These are phyloP conservation scores for Mayamaea pseudoterrestris DNA, from an alignment of 108 stramenopile genomes.

Conservation along the genomic window DNA sequence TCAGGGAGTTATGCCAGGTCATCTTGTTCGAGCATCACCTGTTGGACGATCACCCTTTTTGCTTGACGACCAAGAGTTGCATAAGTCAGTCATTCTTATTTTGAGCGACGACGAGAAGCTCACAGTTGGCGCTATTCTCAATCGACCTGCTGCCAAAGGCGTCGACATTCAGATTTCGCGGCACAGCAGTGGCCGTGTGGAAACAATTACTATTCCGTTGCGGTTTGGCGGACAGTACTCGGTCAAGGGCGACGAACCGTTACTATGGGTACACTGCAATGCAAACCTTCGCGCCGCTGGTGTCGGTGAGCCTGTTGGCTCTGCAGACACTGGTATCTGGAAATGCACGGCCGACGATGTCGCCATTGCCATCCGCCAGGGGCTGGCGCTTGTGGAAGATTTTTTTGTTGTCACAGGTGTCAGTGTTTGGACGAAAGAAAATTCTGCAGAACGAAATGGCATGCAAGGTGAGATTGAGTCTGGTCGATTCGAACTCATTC, in stretches of 20 bases:
- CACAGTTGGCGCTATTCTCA: slow-evolving; percentile 54
- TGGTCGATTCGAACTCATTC: slow-evolving; percentile 52
- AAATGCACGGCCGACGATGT: slow-evolving; percentile 57
- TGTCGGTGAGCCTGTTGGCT: slow-evolving; percentile 34
- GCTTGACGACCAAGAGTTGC: slow-evolving; percentile 65
- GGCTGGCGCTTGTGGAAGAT: slow-evolving; percentile 40
- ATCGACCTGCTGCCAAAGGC: slow-evolving; percentile 55
- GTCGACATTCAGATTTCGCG: slow-evolving; percentile 28
- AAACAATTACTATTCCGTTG: slow-evolving; percentile 29
- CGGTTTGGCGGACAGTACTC: slow-evolving; percentile 70
- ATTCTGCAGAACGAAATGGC: slow-evolving; percentile 28
- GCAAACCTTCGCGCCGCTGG: slow-evolving; percentile 32
- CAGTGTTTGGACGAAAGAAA: slow-evolving; percentile 41
- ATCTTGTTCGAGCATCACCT: slow-evolving; percentile 42
- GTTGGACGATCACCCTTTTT: slow-evolving; percentile 50
- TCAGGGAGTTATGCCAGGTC: slow-evolving; percentile 20
- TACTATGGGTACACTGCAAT: slow-evolving; percentile 64
- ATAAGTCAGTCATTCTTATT: slow-evolving; percentile 57
- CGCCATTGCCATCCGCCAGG: slow-evolving; percentile 32
- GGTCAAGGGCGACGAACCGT: slow-evolving; percentile 38
- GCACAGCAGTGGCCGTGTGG: slow-evolving; percentile 8
- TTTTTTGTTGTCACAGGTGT: slow-evolving; percentile 57
- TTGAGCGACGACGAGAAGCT: slow-evolving; percentile 43
- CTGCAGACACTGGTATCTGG: slow-evolving; percentile 37
- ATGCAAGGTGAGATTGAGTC: slow-evolving; percentile 46